These are phyloP conservation scores for Zychaea mexicana DNA, from an alignment of 371 early-diverging fungal species.

Conservation along the genomic window DNA sequence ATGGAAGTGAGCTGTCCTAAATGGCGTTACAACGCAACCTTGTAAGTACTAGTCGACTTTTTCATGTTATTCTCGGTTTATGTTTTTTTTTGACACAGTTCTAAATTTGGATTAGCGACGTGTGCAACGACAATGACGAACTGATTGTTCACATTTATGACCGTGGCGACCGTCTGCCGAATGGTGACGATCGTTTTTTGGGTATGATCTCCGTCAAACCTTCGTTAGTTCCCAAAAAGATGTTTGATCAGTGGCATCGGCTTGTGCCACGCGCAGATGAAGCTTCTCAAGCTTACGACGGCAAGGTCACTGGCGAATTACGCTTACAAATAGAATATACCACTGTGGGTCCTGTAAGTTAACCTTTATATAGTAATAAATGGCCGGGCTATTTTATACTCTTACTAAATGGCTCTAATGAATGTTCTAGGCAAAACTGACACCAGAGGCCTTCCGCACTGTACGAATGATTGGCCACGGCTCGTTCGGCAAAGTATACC, in stretches of 20 bases:
- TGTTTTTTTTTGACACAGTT: constrained; percentile 4
- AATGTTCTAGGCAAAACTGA: constrained; percentile 36
- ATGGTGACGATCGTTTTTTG: constrained; percentile 59
- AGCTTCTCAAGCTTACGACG: constrained; percentile 32
- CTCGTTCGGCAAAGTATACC: constrained; percentile 83
- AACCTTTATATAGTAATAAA: not conserved
- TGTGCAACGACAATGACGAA: constrained; percentile 61
- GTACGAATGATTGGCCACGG: constrained; percentile 81
- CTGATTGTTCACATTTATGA: constrained; percentile 69
- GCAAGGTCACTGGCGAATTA: constrained; percentile 67
- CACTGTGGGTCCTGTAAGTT: constrained; percentile 34
- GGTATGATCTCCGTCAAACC: constrained; percentile 67
- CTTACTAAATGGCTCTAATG: not conserved
- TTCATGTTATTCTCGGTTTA: no score
- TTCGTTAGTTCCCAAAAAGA: constrained; percentile 54
- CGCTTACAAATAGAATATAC: constrained; percentile 56
- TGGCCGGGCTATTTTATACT: not conserved
- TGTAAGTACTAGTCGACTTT: constrained; percentile 48
- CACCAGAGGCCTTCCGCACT: constrained; percentile 71
- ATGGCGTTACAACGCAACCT: constrained; percentile 71
- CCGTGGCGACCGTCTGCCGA: constrained; percentile 41
- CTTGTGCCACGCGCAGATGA: constrained; percentile 44
- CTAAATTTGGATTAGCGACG: constrained; percentile 51
- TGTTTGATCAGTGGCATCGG: constrained; percentile 70
- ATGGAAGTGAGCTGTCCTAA: constrained; percentile 53